These are phyloP conservation scores for Protea cynaroides DNA, from an alignment of 164 flowering plant genomes.

Conservation along the genomic window DNA sequence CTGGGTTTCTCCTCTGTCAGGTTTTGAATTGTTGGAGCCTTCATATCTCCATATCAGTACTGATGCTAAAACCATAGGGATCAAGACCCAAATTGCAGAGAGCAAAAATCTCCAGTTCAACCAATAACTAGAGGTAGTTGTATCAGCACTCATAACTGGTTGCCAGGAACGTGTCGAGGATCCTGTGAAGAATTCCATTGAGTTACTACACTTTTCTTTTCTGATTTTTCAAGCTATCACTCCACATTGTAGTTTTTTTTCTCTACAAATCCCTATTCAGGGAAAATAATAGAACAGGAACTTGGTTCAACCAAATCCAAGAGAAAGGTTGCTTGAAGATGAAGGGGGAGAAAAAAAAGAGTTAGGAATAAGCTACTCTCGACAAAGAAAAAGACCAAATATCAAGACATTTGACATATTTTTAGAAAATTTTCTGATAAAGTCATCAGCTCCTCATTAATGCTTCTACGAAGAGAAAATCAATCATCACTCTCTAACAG, in stretches of 20 bases:
- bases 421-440: constrained; percentile 1
- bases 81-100: constrained; percentile 55
- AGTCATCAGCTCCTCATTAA: not conserved
- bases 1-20: constrained; percentile 17
- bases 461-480: not conserved
- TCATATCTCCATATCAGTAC: constrained; percentile 59
- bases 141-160: constrained; percentile 52
- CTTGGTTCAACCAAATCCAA: not conserved
- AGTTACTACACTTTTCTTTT: constrained; percentile 3
- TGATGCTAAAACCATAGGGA: constrained; percentile 34
- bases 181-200: constrained; percentile 60
- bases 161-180: constrained; percentile 51
- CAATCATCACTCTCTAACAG: not conserved
- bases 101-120: constrained; percentile 73
- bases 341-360: not conserved
- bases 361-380: not conserved
- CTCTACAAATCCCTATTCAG: not conserved
- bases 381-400: not conserved
- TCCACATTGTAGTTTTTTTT: not conserved
- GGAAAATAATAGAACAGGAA: too few species aligned
- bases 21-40: constrained; percentile 20
- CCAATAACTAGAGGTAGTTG: constrained; percentile 72
- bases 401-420: not conserved
- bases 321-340: not conserved
- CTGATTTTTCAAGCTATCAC: constrained; percentile 1